phyloP scores from a whole-genome alignment of 2,329 filamentous ascomycete genomes.

The Dactylellina drechsleri region DNA sequence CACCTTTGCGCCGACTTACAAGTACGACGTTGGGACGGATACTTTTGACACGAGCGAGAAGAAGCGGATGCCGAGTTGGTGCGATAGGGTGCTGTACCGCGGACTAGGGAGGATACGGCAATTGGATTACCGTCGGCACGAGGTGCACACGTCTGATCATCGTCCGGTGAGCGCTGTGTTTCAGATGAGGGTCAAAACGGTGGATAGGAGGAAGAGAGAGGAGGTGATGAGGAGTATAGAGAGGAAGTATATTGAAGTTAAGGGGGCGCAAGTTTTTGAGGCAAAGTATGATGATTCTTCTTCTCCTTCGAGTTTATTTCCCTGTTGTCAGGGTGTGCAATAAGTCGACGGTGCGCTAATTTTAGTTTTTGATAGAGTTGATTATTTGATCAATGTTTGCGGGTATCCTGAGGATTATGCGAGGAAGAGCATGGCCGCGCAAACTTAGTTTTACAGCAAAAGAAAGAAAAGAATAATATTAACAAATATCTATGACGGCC shows the following conservation, averaged over 20 bases:
- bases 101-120: conserved; percentile 85
- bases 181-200: conserved; percentile 82
- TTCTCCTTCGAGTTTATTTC: conserved; percentile 9
- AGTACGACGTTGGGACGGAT: conserved; percentile 96
- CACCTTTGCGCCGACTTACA: conserved; percentile 94
- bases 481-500: too few relatives aligned
- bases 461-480: too few relatives aligned
- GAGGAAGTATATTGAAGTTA: conserved; percentile 77
- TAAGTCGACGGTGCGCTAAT: background rate
- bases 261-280: conserved; percentile 73
- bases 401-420: conserved; percentile 69
- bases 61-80: conserved; percentile 93
- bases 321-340: background rate
- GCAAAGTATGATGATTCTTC: conserved; percentile 74
- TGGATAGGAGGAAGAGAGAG: conserved; percentile 74
- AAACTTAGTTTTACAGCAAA: too few relatives aligned
- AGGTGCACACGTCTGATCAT: conserved; percentile 91
- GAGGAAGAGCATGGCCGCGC: conserved; percentile 61
- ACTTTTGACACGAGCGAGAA: conserved; percentile 95
- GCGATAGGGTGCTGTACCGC: conserved; percentile 88
- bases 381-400: conserved; percentile 73
- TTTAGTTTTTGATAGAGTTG: conserved; percentile 64
- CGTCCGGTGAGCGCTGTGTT: conserved; percentile 89
- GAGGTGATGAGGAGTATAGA: conserved; percentile 77
- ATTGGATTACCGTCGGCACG: conserved; percentile 86